Percentiles rank a stretch among this genome's conserved stretches.
These are phyloP conservation scores for Pseudonectria buxi DNA, from an alignment of 2,329 filamentous ascomycete species.

Conservation along the genomic window DNA sequence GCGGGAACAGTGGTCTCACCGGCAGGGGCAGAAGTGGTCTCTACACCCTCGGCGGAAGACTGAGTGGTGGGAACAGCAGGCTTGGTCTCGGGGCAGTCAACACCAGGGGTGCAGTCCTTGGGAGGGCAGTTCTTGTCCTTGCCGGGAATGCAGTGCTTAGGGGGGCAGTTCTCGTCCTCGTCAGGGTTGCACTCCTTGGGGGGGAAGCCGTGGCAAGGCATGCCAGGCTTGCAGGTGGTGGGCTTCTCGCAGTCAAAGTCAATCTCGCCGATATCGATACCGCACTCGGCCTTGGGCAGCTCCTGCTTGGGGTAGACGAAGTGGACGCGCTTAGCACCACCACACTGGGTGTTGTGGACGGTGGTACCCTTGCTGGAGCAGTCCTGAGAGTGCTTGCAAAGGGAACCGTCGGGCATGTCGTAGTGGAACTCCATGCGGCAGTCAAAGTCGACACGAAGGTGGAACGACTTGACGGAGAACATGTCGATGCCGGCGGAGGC, in stretches of 20 bases:
- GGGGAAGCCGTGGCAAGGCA: too few species aligned
- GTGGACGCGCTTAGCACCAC: conserved; percentile 76
- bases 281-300: conserved; percentile 52
- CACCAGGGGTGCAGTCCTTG: too few species aligned
- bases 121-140: not conserved
- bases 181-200: conserved; percentile 1
- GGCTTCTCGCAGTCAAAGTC: conserved; percentile 61
- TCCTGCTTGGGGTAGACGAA: conserved; percentile 59
- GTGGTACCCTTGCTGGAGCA: conserved; percentile 63
- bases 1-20: conserved; percentile 7
- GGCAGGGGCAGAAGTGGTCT: conserved; percentile 9
- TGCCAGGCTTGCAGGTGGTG: conserved; percentile 9
- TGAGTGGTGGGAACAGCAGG: conserved; percentile 3
- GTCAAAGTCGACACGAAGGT: conserved; percentile 68
- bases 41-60: conserved; percentile 3
- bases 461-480: conserved; percentile 71
- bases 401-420: conserved; percentile 73
- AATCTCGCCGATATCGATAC: conserved; percentile 67
- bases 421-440: conserved; percentile 81
- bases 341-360: conserved; percentile 81
- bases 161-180: not conserved
- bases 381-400: conserved; percentile 68
- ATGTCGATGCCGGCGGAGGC: conserved; percentile 30
- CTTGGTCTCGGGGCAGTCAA: conserved; percentile 19
- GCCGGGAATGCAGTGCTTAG: not conserved